These are phyloP conservation scores for Ophiostoma perfectum DNA, from an alignment of 2,329 filamentous ascomycete genomes.

Conservation along the genomic window DNA sequence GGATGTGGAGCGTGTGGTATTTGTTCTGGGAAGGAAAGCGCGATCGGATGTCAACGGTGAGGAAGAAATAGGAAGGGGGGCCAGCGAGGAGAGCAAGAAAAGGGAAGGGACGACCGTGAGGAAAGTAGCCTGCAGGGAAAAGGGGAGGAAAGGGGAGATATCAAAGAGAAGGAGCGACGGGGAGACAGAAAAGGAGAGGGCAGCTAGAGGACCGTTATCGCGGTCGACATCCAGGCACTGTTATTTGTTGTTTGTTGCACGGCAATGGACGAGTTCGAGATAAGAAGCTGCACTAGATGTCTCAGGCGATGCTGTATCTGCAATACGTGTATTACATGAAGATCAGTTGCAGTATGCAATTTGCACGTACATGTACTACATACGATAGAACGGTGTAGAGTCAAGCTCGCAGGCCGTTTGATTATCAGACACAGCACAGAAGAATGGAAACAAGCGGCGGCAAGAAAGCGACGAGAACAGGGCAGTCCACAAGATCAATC, in stretches of 20 bases:
- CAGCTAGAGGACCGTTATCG: background rate
- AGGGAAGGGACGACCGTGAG: too few species aligned
- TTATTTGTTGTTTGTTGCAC: background rate
- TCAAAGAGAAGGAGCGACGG: background rate
- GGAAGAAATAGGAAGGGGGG: too few species aligned
- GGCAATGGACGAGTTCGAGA: conserved; percentile 6
- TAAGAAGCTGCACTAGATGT: conserved; percentile 6
- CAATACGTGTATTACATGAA: background rate
- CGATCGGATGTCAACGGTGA: too few species aligned
- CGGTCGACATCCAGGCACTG: background rate
- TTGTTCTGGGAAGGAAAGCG: background rate
- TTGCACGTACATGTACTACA: background rate
- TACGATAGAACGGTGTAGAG: too few species aligned
- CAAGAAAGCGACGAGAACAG: background rate
- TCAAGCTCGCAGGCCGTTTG: too few species aligned
- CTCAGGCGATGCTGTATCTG: background rate
- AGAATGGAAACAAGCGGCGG: background rate
- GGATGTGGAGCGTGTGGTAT: background rate
- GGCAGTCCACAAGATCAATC: background rate
- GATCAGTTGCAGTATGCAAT: background rate
- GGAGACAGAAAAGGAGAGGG: background rate
- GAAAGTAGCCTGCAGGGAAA: background rate
- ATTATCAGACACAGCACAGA: background rate
- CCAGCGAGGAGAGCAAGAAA: too few species aligned
- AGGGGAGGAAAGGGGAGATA: background rate